A percentile compares a stretch with the other conserved stretches of the same genome.
phyloP scores from a whole-genome alignment of 495 filamentous ascomycete genomes.

The Hypoxylon intermedium region DNA sequence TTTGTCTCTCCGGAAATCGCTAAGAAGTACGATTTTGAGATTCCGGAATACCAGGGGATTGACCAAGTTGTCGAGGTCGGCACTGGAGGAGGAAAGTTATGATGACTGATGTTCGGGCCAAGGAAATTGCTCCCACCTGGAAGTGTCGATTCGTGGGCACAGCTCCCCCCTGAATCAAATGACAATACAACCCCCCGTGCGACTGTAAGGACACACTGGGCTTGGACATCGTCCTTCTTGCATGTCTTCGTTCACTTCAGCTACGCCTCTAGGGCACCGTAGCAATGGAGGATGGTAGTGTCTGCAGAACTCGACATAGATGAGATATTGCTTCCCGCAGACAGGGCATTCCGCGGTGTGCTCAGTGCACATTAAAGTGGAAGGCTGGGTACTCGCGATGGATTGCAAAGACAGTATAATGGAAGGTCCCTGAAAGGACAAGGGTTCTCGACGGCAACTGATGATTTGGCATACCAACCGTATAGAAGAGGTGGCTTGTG shows the following conservation, averaged over 20 bases:
- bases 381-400: slow-evolving; percentile 29
- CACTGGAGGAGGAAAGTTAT: slow-evolving; percentile 66
- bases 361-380: slow-evolving; percentile 59
- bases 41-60: slow-evolving; percentile 83
- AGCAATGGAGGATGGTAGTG: slow-evolving; percentile 53
- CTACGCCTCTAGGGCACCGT: slow-evolving; percentile 50
- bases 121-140: slow-evolving; percentile 4
- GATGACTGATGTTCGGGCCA: slow-evolving; percentile 19
- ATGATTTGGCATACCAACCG: slow-evolving; percentile 38
- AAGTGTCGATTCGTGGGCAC: slow-evolving; percentile 5
- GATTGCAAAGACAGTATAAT: slow-evolving; percentile 27
- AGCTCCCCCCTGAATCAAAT: slow-evolving; percentile 42
- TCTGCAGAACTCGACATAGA: slow-evolving; percentile 59
- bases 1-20: slow-evolving; percentile 82
- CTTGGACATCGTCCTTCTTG: slow-evolving; percentile 57
- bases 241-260: slow-evolving; percentile 48
- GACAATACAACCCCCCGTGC: slow-evolving; percentile 53
- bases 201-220: slow-evolving; percentile 57
- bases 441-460: slow-evolving; percentile 34
- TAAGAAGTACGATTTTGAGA: slow-evolving; percentile 83
- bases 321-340: slow-evolving; percentile 59
- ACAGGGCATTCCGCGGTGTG: slow-evolving; percentile 57
- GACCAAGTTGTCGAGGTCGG: slow-evolving; percentile 88
- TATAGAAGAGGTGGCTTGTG: slow-evolving; percentile 38
- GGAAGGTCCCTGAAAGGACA: slow-evolving; percentile 34